Conservation (phyloP, 2,329 filamentous ascomycete genomes). For the Botrytis medusae region DNA sequence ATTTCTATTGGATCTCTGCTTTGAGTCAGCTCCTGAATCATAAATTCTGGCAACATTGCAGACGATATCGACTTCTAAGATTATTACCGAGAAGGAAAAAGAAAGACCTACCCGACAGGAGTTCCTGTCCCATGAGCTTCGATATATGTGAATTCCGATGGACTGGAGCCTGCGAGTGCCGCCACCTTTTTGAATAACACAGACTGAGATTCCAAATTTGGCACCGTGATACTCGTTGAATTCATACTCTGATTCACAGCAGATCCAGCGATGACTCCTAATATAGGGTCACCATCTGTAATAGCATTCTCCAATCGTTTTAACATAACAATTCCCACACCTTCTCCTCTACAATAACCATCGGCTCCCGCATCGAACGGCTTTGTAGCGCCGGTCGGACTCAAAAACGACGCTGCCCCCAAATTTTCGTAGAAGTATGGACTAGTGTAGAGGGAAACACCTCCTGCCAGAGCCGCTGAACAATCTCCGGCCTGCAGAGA, state of each 20-base stretch:
- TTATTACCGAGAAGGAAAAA: neutral
- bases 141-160: constrained; percentile 14
- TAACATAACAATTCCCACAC: neutral
- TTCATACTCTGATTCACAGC: constrained; percentile 45
- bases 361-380: neutral
- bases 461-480: constrained; percentile 6
- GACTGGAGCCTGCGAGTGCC: constrained; percentile 44
- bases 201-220: constrained; percentile 35
- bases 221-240: constrained; percentile 24
- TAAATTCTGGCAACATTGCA: neutral
- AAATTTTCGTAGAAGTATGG: constrained; percentile 6
- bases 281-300: constrained; percentile 56
- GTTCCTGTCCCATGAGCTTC: constrained; percentile 44
- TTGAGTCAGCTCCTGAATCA: neutral
- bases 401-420: neutral
- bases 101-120: constrained; percentile 37
- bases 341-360: neutral
- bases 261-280: constrained; percentile 54
- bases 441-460: constrained; percentile 5
- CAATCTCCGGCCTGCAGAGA: constrained; percentile 26
- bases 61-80: neutral
- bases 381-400: neutral
- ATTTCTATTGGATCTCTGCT: constrained; percentile 33
- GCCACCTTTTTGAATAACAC: constrained; percentile 16
- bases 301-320: constrained; percentile 41